Evolutionary conservation across 1,284 basidiomycete genomes (phyloP).

Genomic region (Tremellales sp.): DNA sequence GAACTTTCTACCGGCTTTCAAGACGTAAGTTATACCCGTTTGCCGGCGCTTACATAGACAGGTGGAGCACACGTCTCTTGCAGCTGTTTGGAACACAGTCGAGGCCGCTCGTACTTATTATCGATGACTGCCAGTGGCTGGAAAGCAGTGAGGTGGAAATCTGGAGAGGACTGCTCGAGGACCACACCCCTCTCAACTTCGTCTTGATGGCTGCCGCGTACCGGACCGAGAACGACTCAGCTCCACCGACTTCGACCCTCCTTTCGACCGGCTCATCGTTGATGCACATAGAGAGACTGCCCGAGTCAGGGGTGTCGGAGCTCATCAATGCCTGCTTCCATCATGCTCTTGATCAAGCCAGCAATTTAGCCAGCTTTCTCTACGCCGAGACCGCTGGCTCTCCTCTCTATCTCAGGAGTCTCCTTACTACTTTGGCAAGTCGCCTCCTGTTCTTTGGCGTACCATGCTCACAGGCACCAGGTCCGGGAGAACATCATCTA

Average conservation of each 20-base stretch:
- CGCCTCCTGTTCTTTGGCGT: neutral
- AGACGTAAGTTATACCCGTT: conserved; percentile 2
- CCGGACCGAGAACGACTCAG: conserved; percentile 13
- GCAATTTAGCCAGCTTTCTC: conserved; percentile 22
- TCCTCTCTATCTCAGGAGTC: conserved; percentile 27
- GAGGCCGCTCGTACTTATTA: conserved; percentile 35
- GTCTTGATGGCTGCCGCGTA: conserved; percentile 30
- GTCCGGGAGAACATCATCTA: conserved; percentile 26
- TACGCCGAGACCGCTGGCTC: conserved; percentile 28
- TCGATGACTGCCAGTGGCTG: conserved; percentile 46
- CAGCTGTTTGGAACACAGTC: conserved; percentile 34
- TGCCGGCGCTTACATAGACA: neutral
- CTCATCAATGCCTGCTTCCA: conserved; percentile 24
- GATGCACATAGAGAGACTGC: conserved; percentile 17
- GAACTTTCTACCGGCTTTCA: conserved; percentile 26
- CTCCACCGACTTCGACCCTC: conserved; percentile 4
- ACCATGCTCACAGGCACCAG: conserved; percentile 2
- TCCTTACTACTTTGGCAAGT: conserved; percentile 27
- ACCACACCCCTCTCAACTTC: conserved; percentile 15
- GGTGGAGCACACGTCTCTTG: conserved; percentile 30
- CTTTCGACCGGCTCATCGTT: conserved; percentile 7
- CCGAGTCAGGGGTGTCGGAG: conserved; percentile 20
- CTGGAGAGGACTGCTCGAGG: conserved; percentile 20
- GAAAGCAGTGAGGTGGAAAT: conserved; percentile 26
- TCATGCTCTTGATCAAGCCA: conserved; percentile 8